These are phyloP conservation scores for Cicer arietinum DNA, from an alignment of 306 rosid genomes.

Conservation along the genomic window DNA sequence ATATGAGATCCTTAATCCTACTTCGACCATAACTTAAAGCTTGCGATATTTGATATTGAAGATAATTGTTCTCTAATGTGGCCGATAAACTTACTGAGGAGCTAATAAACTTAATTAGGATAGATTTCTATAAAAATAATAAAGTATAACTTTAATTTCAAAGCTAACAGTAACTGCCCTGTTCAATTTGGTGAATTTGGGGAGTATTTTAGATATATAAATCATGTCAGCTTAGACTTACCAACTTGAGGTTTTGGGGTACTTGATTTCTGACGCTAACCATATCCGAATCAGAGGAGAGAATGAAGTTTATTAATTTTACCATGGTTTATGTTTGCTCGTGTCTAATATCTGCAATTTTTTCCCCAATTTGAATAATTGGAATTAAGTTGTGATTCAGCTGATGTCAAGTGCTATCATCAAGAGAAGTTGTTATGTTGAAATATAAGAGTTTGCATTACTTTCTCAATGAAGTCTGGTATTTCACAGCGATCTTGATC, in stretches of 20 bases:
- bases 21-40: no score
- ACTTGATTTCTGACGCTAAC: not conserved
- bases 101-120: no score
- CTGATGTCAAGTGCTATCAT: conserved; percentile 8
- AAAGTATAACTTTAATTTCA: no score
- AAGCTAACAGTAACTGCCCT: no score
- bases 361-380: not conserved
- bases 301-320: conserved; percentile 11
- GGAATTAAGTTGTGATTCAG: not conserved
- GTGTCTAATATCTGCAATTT: not conserved
- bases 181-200: no score
- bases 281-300: not conserved
- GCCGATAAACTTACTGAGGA: no score
- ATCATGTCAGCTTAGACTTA: not conserved
- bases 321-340: not conserved
- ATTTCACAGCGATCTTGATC: conserved; percentile 3
- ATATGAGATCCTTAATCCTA: no score
- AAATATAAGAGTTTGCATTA: conserved; percentile 6
- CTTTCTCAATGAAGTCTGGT: conserved; percentile 25
- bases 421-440: not conserved
- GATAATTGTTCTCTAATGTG: no score
- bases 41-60: no score
- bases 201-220: conserved; percentile 8
- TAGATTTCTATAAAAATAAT: no score
- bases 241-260: not conserved